Base-by-base conservation (phyloP, 345 rosid species). In the Garcia nutans region DNA sequence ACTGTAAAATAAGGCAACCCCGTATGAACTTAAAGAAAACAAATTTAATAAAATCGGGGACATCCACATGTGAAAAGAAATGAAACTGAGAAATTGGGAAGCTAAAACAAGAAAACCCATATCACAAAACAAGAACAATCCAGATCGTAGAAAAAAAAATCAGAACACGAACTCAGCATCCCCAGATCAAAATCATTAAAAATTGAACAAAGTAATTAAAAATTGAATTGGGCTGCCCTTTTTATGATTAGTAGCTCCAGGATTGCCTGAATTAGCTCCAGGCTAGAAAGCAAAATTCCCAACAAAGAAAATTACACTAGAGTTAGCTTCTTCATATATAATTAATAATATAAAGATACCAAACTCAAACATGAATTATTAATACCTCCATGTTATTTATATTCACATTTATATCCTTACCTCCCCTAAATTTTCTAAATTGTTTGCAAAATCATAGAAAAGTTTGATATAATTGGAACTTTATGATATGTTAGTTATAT, bases 141-240 rank as follows among this genome's bases (percentile, higher is more conserved):
- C 79, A 71, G 71, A 79, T 70, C 24, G 68, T 49, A 68, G 22
- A 11, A 71, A 9, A 59, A 79, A 79, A 71, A 44, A 45, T 42
- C 44, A 65, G 64, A 61, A 54, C 50, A 64, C 41, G 6, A 37
- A 22, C 72, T 68, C 44, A 72, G 0, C 54, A 74, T 44, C 19
- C 82, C 42, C 75, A 65, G 76, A 80, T 75, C 76, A 76, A 28
- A 28, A 50, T 28, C 24, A 42, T 47, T 2, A 23, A 26, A 71
- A n/a, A 31, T 4, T 17, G 2, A 47, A 37, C 15, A 50, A 28
- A 10, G 37, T 20, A 19, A n/a, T 23, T 44, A 41, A 45, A 37
- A 58, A 28, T 28, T 28, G 31, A 28, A 28, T 2, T 28, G 31
- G 31, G 31, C 31, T 28, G 31, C 31, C 31, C 31, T 28, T 28